Percentiles rank a stretch among this genome's conserved stretches.
These are phyloP conservation scores for Ilyonectria destructans DNA, from an alignment of 2,329 filamentous ascomycete genomes.

Conservation along the genomic window DNA sequence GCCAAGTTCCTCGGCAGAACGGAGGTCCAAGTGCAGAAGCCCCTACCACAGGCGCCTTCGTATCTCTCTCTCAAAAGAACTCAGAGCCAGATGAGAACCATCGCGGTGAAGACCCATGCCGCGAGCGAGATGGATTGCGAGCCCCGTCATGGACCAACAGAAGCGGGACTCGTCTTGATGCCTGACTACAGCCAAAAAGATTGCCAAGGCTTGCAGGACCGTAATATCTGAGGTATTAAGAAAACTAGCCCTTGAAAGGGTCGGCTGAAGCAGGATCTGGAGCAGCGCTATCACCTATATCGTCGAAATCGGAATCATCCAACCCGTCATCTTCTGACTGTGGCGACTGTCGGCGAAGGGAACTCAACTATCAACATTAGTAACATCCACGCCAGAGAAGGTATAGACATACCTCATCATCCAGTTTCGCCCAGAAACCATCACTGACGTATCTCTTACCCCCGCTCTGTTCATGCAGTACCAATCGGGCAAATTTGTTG, in stretches of 20 bases:
- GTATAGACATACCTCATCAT: too few relatives aligned
- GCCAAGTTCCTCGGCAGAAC: constrained; percentile 69
- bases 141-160: constrained; percentile 73
- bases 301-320: too few relatives aligned
- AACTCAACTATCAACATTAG: too few relatives aligned
- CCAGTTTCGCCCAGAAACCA: too few relatives aligned
- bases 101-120: constrained; percentile 75
- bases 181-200: constrained; percentile 69
- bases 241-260: constrained; percentile 72
- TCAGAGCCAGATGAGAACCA: constrained; percentile 65
- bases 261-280: too few relatives aligned
- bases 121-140: constrained; percentile 73
- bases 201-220: constrained; percentile 71
- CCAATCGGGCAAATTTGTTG: too few relatives aligned
- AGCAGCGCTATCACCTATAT: too few relatives aligned
- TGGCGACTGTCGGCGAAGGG: too few relatives aligned
- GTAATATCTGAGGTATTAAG: constrained; percentile 71
- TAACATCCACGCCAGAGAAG: too few relatives aligned
- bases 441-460: too few relatives aligned
- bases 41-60: constrained; percentile 74
- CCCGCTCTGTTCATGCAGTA: too few relatives aligned
- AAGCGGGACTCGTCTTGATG: constrained; percentile 67
- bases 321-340: too few relatives aligned
- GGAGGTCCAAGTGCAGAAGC: constrained; percentile 71
- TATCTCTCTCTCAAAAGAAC: constrained; percentile 73